Evolutionary conservation across 2,329 filamentous ascomycete genomes (phyloP), one percentile per base, ranked within the genome.

Genomic region (Microdochium paspali): DNA sequence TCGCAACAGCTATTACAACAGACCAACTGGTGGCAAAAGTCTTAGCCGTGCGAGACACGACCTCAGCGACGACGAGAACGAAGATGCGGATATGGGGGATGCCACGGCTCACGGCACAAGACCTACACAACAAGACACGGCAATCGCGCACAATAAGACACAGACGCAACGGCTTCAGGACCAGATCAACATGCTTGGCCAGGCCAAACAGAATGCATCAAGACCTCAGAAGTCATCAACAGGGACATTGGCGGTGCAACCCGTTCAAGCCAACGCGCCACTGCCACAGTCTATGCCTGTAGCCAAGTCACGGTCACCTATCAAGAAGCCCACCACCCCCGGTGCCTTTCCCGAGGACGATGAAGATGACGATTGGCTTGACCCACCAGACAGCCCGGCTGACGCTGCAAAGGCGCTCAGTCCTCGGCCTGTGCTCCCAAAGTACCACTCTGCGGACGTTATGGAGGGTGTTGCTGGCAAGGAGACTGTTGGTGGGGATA

Each of bases 121-220:
- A 12, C 35, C 20, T 21, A 21, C 5, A 20, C 35, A 72, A 15
- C 63, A 66, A 1, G 75, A 75, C 40, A 71, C 73, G 25, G 73
- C 76, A 5, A 77, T 74, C 54, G 65, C 76, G 2, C 84, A 91
- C 59, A 89, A 82, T 66, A 94, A 94, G 63, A 90, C 89, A 0
- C 94, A 93, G n/a, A 95, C 93, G 0, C 90, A 97, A 63, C 77
- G 87, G 40, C 73, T 98, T 15, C 90, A 95, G 54, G 91, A 97
- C 58, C 89, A 90, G 57, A 97, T 98, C 57, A 95, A 83, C 59
- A 77, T 78, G 68, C 68, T 84, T 45, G 79, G 80, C 15, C 78
- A 84, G 54, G 72, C 73, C 0, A 77, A 80, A 49, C 63, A 74
- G 4, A 71, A 66, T 42, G 66, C 67, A 44, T 60, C 68, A 18